phyloP scores from a whole-genome alignment of 2,329 filamentous ascomycete species.

The Neurospora crassa region DNA sequence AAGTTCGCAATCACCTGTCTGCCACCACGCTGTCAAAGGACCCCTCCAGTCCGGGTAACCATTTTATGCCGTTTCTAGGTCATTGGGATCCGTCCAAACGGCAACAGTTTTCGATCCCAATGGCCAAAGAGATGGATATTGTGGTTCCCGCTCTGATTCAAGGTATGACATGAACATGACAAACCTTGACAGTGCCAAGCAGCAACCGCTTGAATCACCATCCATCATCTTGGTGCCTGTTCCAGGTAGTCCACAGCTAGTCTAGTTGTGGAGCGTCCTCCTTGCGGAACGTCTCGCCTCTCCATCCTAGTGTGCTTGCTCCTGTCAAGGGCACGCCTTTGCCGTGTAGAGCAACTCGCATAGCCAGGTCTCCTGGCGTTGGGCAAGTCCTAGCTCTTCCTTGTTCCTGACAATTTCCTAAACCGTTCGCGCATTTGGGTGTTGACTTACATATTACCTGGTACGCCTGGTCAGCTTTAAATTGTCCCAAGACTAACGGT shows the following conservation, averaged over 20 bases:
- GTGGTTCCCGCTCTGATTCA: conserved; percentile 3
- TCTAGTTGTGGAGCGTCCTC: conserved; percentile 20
- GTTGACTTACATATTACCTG: conserved; percentile 11
- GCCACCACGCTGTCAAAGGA: conserved; percentile 15
- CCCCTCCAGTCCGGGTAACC: conserved; percentile 4
- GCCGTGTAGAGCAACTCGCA: conserved; percentile 16
- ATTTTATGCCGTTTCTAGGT: conserved; percentile 7
- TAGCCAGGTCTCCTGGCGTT: conserved; percentile 12
- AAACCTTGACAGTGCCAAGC: conserved; percentile 15
- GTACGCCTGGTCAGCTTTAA: not conserved
- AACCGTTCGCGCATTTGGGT: conserved; percentile 12
- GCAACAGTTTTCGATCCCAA: not conserved
- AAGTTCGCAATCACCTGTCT: conserved; percentile 9
- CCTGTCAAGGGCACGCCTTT: conserved; percentile 11
- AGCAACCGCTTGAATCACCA: conserved; percentile 8
- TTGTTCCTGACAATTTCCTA: conserved; percentile 18
- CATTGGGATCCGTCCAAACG: not conserved
- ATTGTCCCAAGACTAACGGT: not conserved
- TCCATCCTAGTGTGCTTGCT: conserved; percentile 10
- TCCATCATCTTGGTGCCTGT: not conserved
- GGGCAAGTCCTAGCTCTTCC: conserved; percentile 14
- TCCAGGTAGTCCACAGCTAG: conserved; percentile 7
- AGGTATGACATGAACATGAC: conserved; percentile 21
- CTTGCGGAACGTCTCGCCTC: conserved; percentile 22
- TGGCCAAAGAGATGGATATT: not conserved